Evolutionary conservation across 805 yeast species (phyloP), one percentile per base, ranked within the genome.

Genomic region (Barnettozyma sp.): DNA sequence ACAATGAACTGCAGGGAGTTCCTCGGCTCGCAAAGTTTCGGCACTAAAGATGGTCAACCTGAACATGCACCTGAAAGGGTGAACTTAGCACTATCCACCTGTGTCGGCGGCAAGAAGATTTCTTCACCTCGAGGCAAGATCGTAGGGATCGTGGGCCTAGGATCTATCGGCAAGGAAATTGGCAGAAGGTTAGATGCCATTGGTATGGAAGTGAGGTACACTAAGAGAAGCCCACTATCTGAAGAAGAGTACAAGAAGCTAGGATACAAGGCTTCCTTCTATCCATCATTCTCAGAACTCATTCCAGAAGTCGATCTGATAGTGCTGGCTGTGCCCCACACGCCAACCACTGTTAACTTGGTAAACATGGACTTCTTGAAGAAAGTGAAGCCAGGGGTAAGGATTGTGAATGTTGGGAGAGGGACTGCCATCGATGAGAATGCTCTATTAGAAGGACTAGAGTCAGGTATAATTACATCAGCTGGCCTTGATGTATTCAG

Each of bases 401-500:
- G 83, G 35, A 60, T 83, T 17, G 76, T 83, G 32, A 83, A 83
- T 50, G 76, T 83, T 27, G 94, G 94, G 2, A 64, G 94, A 41
- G 94, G 94, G 2, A 48, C 70, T 3, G 71, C 82, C 23, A 67
- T 83, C 41, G 76, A 82, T 45, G 86, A 78, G 46, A 64, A 70
- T n/a, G 87, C 75, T 3, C 56, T 82, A 32, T 62, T 81, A 9
- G 65, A 60, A 5, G 88, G 79, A 0, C 61, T 83, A 35, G 65
- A 76, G 38, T 46, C 66, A 7, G 85, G 84, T 1, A 70, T 76
- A 35, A 65, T 83, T 3, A 57, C 69, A 7, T 72, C 78, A 50
- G 84, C 78, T 7, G 92, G 90, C 0, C 53, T 81, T 22, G 94
- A 83, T 49, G 94, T 83, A 5, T 81, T 62, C 54, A 76, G 71